Evolutionary conservation across 2,329 filamentous ascomycete genomes (phyloP), one percentile per base, ranked within the genome.

Genomic region (Cladosporium phlei): DNA sequence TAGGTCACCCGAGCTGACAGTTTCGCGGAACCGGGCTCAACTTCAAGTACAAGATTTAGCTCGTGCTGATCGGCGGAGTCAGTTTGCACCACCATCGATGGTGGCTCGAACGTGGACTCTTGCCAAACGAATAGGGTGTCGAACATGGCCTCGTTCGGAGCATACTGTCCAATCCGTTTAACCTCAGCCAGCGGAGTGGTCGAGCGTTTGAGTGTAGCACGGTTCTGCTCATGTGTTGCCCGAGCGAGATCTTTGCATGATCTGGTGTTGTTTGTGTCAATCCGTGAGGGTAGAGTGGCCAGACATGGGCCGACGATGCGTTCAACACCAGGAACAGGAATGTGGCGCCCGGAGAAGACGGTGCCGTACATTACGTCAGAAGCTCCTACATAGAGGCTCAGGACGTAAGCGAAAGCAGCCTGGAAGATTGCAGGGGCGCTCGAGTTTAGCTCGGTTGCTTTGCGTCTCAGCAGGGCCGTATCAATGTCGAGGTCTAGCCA

Each of bases 41-140:
- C 71, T 59, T 95, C 89, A 5, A 95, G 61, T 2, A 90, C 75
- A 1, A 94, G 60, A 46, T 79, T 81, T 32, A 87, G 89, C 60
- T 95, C 89, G 5, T 93, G 70, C 17, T 79, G 78, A 60, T 96
- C 90, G 4, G 75, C 65, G 43, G 85, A 80, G 20, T 76, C 73
- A 0, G 78, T 61, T 46, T 88, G 72, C 8, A 59, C 64, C 0
- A 91, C 69, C 4, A 45, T n/a, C 5, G 35, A 17, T 7, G 24
- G 28, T 56, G 68, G 59, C 3, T 59, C 52, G 1, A 65, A 53
- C 14, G 85, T 69, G 0, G 83, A 85, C 59, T 95, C 84, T 57
- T 96, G 90, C 73, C 90, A 96, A 0, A 90, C 82, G 57, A 95
- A 83, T 0, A 95, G 69, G 1, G 83, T 76, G 55, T 95, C 86